Base-by-base conservation (phyloP, 495 filamentous ascomycete species). In the Penicillium cataractarum region DNA sequence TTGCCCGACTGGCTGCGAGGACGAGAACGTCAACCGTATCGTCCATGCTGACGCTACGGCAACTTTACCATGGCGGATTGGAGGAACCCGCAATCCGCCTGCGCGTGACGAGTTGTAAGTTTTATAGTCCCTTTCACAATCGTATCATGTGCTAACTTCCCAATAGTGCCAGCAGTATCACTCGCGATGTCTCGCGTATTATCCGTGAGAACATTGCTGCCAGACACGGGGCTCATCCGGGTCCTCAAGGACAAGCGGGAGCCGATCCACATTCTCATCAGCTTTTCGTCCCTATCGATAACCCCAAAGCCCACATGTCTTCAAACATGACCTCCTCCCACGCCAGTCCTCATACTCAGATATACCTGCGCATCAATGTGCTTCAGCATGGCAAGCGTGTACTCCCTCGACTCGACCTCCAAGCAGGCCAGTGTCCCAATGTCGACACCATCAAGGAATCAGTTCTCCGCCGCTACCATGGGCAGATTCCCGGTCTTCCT, bases 41-140 rank as follows among this genome's bases (percentile, higher is more conserved):
- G 53, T 81, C 33, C 60, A 75, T 22, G 65, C 78, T 22, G 60
- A 77, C 12, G 52, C 69, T 8, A 61, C 68, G 4, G 61, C 68
- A 6, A 63, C 62, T 52, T 61, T 82, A 2, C 62, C 68, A 6
- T 82, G 79, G 79, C 71, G 78, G 13, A 69, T 80, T 57, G 77
- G 79, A 17, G 79, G 78, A 46, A 62, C 42, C 21, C 55, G 60
- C 8, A 63, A 68, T 13, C 48, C 39, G 8, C 58, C 74, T 37
- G 76, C 73, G 19, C 71, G 70, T 7, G 75, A 76, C 44, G 76
- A 80, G 65, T 82, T 82, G 78, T 81, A 76, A 49, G 77, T 62
- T 49, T 21, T 46, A 6, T 10, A 29, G 24, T 19, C 2, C 42
- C 24, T 26, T 55, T 32, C 4, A 8, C 6, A 31, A 21, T 2